Conservation (phyloP, 2,329 filamentous ascomycete species). For the Pyrenochaeta sp. region DNA sequence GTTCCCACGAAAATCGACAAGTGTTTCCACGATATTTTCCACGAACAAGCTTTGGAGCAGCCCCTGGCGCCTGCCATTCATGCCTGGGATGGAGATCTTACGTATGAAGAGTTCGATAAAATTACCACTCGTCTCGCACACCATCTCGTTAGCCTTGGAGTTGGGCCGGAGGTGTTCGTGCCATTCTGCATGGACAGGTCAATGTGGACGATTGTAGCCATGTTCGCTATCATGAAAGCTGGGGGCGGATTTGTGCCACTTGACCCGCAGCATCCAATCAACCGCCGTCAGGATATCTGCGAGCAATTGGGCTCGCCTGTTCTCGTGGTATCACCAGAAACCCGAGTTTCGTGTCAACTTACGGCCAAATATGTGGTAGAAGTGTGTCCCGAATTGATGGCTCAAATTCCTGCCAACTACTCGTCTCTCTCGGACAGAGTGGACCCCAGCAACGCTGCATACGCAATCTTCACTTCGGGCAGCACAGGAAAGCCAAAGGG, state of each 20-base stretch:
- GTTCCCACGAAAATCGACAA: too few species aligned
- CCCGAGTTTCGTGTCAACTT: too few species aligned
- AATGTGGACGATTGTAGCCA: neutral
- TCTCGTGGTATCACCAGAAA: neutral
- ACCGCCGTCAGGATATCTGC: too few species aligned
- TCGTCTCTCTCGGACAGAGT: neutral
- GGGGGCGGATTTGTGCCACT: neutral
- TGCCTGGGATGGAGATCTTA: neutral
- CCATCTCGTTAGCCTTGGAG: neutral
- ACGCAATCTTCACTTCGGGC: slow-evolving; percentile 62
- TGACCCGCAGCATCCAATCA: slow-evolving; percentile 30
- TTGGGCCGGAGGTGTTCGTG: neutral
- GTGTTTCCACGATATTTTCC: too few species aligned
- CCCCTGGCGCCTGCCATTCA: neutral
- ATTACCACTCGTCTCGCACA: neutral
- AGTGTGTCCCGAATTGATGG: neutral
- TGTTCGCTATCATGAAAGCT: neutral
- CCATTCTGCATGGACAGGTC: neutral
- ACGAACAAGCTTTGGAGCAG: too few species aligned
- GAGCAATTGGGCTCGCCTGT: slow-evolving; percentile 26
- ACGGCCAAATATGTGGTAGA: neutral
- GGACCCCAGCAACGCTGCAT: slow-evolving; percentile 58
- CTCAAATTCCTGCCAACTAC: neutral
- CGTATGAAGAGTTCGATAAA: neutral
- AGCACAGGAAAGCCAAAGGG: slow-evolving; percentile 58